These are phyloP conservation scores for Skeletonema marinoi DNA, from an alignment of 108 stramenopile species.

Conservation along the genomic window DNA sequence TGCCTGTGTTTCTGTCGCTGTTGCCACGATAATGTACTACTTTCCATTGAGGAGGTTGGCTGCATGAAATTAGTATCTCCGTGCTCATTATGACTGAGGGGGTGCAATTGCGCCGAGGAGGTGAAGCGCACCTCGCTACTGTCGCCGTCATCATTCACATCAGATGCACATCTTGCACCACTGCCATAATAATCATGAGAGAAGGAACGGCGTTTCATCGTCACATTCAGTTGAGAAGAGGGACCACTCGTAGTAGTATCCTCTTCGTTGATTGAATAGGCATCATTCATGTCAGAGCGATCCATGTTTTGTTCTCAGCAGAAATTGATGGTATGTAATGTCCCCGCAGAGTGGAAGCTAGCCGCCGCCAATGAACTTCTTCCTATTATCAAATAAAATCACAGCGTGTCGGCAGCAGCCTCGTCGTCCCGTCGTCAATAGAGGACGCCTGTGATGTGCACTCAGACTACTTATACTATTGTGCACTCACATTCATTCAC, in stretches of 20 bases:
- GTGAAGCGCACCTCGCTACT: neutral
- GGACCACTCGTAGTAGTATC: neutral
- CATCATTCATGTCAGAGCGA: neutral
- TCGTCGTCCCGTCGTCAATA: no score
- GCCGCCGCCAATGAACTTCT: no score
- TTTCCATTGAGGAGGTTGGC: neutral
- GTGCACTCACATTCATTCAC: no score
- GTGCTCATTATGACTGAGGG: neutral
- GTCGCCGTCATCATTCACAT: no score
- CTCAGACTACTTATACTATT: no score
- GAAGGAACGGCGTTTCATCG: neutral
- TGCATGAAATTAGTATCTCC: neutral
- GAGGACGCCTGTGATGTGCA: no score
- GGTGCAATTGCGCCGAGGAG: neutral
- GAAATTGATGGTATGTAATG: no score
- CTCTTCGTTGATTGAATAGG: neutral
- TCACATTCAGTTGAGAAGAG: neutral
- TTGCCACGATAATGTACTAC: neutral
- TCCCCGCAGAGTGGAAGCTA: no score
- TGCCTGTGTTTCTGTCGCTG: neutral
- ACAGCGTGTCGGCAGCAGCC: no score
- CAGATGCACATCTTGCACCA: neutral
- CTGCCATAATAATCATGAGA: neutral
- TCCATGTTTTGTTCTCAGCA: no score
- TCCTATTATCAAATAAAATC: no score